Evolutionary conservation across 305 asterid species (phyloP).

Genomic region (Fraxinus nigra): DNA sequence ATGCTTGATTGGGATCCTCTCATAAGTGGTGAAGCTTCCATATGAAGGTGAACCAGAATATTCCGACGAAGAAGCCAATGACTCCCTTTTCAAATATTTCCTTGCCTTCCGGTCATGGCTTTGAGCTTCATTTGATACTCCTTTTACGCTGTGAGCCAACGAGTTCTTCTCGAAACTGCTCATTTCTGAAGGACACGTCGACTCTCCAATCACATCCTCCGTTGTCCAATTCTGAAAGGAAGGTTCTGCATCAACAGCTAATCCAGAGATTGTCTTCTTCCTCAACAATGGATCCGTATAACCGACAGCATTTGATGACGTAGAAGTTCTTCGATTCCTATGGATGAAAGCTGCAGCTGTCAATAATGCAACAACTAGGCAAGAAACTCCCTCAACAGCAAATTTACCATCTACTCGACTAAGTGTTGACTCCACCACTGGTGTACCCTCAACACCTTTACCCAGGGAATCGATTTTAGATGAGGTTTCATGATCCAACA

Average conservation of each 20-base stretch:
- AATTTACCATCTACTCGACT: constrained; percentile 13
- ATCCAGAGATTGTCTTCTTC: constrained; percentile 2
- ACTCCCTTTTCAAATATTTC: constrained; percentile 44
- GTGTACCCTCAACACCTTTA: constrained; percentile 15
- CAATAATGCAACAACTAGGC: constrained; percentile 28
- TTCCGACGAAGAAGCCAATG: constrained; percentile 57
- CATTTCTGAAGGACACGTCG: constrained; percentile 60
- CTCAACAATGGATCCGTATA: constrained; percentile 13
- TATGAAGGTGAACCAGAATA: constrained; percentile 56
- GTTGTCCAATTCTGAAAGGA: constrained; percentile 37
- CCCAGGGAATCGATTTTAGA: constrained; percentile 1
- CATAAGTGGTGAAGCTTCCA: constrained; percentile 95
- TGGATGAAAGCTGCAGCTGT: constrained; percentile 31
- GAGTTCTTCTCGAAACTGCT: constrained; percentile 56
- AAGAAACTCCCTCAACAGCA: constrained; percentile 24
- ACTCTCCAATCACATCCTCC: constrained; percentile 26
- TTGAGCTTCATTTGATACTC: constrained; percentile 41
- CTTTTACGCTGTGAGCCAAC: constrained; percentile 29
- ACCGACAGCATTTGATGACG: not conserved
- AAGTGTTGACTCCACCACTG: constrained; percentile 13
- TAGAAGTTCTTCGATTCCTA: constrained; percentile 19
- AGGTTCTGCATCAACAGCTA: constrained; percentile 12
- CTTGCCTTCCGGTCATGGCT: constrained; percentile 42
- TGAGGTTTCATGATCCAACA: constrained; percentile 19
- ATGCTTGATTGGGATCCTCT: constrained; percentile 60